These are phyloP conservation scores for Candida andamanensis DNA, from an alignment of 805 yeast species.

Conservation along the genomic window DNA sequence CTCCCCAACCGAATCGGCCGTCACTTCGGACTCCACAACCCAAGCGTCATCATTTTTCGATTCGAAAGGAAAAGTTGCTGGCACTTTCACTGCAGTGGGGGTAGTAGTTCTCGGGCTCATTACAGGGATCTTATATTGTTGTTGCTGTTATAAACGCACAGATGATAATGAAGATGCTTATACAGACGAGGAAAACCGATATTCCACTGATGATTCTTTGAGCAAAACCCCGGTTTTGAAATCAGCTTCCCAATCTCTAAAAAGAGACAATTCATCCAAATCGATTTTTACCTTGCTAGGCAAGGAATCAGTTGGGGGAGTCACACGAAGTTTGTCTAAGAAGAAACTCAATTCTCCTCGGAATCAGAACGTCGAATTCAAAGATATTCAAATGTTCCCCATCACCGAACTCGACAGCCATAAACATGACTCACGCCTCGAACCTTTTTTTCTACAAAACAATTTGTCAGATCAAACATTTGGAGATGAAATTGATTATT, in stretches of 20 bases:
- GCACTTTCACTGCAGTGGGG: constrained; percentile 79
- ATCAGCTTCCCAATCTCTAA: constrained; percentile 14
- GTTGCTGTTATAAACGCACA: constrained; percentile 14
- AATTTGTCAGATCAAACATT: constrained; percentile 26
- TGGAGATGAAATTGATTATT: constrained; percentile 31
- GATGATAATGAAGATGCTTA: constrained; percentile 17
- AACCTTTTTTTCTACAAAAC: constrained; percentile 20
- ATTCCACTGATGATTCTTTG: constrained; percentile 23
- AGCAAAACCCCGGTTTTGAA: constrained; percentile 8
- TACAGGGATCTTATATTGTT: constrained; percentile 38
- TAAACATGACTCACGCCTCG: constrained; percentile 14
- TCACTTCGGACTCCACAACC: constrained; percentile 21
- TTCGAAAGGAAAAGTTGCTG: constrained; percentile 75
- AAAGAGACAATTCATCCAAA: constrained; percentile 31
- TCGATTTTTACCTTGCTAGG: constrained; percentile 23
- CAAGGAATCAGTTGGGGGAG: constrained; percentile 12
- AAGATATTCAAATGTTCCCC: constrained; percentile 27
- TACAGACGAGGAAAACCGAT: constrained; percentile 37
- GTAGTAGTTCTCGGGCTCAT: constrained; percentile 47
- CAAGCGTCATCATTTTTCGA: too few species aligned
- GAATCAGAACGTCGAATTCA: constrained; percentile 8
- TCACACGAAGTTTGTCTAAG: constrained; percentile 25
- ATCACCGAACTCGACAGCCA: constrained; percentile 25
- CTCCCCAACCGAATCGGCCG: not conserved
- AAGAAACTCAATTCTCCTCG: constrained; percentile 19